phyloP scores from a whole-genome alignment of 805 yeast species.

The Tetrapisispora taiwanensis region DNA sequence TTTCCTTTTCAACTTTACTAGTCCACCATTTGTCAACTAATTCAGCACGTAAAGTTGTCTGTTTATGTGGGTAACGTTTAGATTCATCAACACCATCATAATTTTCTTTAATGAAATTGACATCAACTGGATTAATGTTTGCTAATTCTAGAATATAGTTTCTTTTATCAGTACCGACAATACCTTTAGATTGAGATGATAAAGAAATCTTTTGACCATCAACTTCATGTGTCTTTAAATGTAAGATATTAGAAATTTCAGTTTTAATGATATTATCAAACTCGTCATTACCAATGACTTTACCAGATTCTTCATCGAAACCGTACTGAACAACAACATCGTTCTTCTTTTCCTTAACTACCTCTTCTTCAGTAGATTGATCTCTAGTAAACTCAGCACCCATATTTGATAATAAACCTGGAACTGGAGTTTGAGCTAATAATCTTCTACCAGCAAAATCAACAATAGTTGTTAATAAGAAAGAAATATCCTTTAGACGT shows the following conservation, averaged over 20 bases:
- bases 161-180: constrained; percentile 76
- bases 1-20: constrained; percentile 37
- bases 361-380: constrained; percentile 34
- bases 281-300: constrained; percentile 39
- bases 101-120: constrained; percentile 58
- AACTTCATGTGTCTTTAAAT: constrained; percentile 59
- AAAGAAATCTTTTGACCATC: constrained; percentile 42
- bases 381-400: constrained; percentile 33
- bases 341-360: constrained; percentile 27
- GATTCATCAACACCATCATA: constrained; percentile 33
- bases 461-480: constrained; percentile 72
- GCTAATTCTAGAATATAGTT: constrained; percentile 75
- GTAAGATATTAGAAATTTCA: constrained; percentile 60
- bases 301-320: constrained; percentile 47
- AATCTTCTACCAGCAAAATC: constrained; percentile 86
- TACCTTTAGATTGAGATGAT: constrained; percentile 76
- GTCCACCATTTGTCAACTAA: constrained; percentile 89
- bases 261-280: constrained; percentile 48
- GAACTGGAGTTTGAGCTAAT: constrained; percentile 90
- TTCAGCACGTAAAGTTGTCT: constrained; percentile 72
- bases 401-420: constrained; percentile 48
- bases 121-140: constrained; percentile 77
- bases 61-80: constrained; percentile 70
- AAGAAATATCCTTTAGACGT: constrained; percentile 53
- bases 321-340: constrained; percentile 63